Percentiles rank a stretch among this genome's conserved stretches.
Evolutionary conservation across 352 stramenopile genomes (phyloP).

Genomic region (Pythium chondricola): DNA sequence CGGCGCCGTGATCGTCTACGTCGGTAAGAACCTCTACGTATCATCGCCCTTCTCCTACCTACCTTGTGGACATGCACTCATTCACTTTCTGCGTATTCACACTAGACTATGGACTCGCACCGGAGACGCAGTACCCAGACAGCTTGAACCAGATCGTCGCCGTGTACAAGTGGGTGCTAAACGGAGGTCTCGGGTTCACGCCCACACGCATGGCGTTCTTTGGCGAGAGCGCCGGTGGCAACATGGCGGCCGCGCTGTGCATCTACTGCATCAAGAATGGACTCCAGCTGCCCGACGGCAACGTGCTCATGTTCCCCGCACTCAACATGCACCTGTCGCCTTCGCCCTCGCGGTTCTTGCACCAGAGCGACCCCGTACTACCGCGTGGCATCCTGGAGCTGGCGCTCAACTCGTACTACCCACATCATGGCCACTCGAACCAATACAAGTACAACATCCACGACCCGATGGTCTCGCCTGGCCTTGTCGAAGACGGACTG

Average conservation of each 20-base stretch:
- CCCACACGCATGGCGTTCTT: conserved; percentile 70
- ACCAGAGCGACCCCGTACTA: conserved; percentile 83
- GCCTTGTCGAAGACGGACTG: conserved; percentile 67
- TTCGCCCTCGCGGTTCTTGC: conserved; percentile 81
- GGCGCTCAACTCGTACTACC: conserved; percentile 82
- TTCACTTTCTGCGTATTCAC: neutral
- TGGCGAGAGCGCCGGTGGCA: conserved; percentile 84
- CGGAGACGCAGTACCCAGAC: conserved; percentile 76
- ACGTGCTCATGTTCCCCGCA: conserved; percentile 88
- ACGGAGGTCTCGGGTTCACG: conserved; percentile 62
- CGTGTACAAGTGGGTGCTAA: conserved; percentile 84
- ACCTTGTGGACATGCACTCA: conserved; percentile 1
- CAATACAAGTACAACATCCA: conserved; percentile 88
- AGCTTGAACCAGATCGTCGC: conserved; percentile 72
- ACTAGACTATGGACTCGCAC: conserved; percentile 75
- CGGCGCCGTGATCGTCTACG: conserved; percentile 82
- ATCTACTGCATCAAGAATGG: conserved; percentile 80
- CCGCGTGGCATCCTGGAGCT: conserved; percentile 76
- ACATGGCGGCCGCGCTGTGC: conserved; percentile 79
- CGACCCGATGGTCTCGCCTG: conserved; percentile 81
- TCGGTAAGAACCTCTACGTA: too few relatives aligned
- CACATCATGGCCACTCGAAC: conserved; percentile 71
- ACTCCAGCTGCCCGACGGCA: conserved; percentile 61
- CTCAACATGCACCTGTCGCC: conserved; percentile 86
- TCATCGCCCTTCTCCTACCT: too few relatives aligned